phyloP scores from a whole-genome alignment of 2,329 filamentous ascomycete genomes.

The Daldinia eschscholtzii region DNA sequence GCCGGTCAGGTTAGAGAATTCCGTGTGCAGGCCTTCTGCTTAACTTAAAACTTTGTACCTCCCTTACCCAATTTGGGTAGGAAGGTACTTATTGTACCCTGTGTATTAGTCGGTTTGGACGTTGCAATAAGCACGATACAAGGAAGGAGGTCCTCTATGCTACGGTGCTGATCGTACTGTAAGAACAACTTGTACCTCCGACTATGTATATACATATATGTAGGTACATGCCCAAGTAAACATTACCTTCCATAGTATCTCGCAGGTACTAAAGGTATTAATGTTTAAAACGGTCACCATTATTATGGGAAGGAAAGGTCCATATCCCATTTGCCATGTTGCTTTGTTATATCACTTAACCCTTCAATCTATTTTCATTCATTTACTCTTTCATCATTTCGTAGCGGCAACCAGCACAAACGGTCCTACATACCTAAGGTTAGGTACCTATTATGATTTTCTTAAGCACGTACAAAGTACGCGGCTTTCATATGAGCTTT shows the following conservation, averaged over 20 bases:
- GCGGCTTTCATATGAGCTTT: neutral
- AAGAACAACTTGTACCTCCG: slow-evolving; percentile 3
- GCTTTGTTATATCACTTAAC: slow-evolving; percentile 27
- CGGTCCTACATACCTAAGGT: slow-evolving; percentile 1
- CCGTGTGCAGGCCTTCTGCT: neutral
- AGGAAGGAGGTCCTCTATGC: slow-evolving; percentile 34
- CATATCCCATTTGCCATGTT: slow-evolving; percentile 23
- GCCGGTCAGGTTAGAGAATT: slow-evolving; percentile 7
- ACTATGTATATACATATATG: neutral
- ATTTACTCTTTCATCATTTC: slow-evolving; percentile 18
- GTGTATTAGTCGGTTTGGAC: slow-evolving; percentile 9
- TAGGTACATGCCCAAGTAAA: neutral
- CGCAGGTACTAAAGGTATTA: neutral
- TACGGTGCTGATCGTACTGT: slow-evolving; percentile 14
- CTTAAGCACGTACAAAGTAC: neutral
- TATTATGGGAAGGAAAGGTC: slow-evolving; percentile 12
- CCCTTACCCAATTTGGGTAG: slow-evolving; percentile 7
- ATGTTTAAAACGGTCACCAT: slow-evolving; percentile 14
- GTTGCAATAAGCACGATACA: slow-evolving; percentile 42
- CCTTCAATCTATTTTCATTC: slow-evolving; percentile 2
- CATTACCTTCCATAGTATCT: neutral
- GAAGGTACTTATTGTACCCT: slow-evolving; percentile 10
- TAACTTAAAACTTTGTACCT: neutral
- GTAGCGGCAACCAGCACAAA: slow-evolving; percentile 18
- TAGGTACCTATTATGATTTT: neutral